A percentile compares a stretch with the other conserved stretches of the same genome.
These are phyloP conservation scores for Cyclotella sp. DNA, from an alignment of 108 stramenopile species.

Conservation along the genomic window DNA sequence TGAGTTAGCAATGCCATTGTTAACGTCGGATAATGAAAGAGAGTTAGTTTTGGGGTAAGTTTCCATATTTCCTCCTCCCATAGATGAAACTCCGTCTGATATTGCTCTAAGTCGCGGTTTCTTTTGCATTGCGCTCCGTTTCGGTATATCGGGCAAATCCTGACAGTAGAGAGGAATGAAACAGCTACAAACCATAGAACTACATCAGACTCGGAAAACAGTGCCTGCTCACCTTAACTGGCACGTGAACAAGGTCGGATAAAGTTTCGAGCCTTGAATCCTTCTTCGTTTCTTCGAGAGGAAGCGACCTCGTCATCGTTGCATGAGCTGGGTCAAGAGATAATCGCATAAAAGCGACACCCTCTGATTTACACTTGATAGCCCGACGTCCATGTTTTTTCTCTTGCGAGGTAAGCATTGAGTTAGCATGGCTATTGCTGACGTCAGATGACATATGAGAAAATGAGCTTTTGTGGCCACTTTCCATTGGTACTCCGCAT, in stretches of 20 bases:
- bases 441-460: no score
- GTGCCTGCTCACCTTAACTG: constrained; percentile 19
- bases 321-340: neutral
- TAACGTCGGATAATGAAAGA: no score
- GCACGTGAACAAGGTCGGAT: constrained; percentile 25
- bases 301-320: neutral
- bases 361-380: constrained; percentile 37
- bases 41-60: neutral
- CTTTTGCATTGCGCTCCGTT: constrained; percentile 1
- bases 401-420: neutral
- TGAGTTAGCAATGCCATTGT: neutral
- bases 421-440: neutral
- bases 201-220: neutral
- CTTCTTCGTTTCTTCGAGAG: constrained; percentile 1
- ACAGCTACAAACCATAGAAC: neutral
- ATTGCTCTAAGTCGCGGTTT: constrained; percentile 48
- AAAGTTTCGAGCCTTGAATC: constrained; percentile 35
- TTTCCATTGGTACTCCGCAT: neutral
- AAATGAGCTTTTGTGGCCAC: neutral
- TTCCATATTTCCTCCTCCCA: neutral
- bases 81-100: constrained; percentile 36
- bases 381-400: constrained; percentile 21
- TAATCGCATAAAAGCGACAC: constrained; percentile 33
- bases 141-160: constrained; percentile 44
- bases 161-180: neutral